Conservation (phyloP, 805 yeast genomes). For the Cyberlindnera amylophila region DNA sequence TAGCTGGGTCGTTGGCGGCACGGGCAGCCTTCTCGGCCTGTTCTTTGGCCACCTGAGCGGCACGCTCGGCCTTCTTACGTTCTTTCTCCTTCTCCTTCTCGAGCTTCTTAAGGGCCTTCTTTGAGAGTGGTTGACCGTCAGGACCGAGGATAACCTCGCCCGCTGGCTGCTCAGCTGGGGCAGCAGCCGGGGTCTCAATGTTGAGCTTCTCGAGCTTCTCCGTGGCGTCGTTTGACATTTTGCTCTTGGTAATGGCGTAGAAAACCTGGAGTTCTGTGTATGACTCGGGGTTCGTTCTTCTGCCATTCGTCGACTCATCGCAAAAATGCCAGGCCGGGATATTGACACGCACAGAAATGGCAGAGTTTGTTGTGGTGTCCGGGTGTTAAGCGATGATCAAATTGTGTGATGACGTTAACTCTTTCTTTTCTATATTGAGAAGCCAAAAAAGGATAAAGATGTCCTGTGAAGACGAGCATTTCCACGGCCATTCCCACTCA, state of each 20-base stretch:
- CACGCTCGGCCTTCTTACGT: conserved; percentile 88
- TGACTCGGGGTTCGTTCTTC: too few species aligned
- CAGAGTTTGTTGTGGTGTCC: conserved; percentile 1
- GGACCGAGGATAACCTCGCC: conserved; percentile 43
- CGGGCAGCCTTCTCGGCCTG: conserved; percentile 61
- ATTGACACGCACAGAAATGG: conserved; percentile 3
- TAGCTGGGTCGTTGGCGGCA: conserved; percentile 82
- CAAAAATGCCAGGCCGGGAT: not conserved
- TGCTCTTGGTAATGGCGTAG: too few species aligned
- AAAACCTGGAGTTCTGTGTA: not conserved
- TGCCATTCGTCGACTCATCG: conserved; percentile 5
- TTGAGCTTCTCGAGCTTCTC: conserved; percentile 6
- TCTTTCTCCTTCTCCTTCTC: conserved; percentile 92
- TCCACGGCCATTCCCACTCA: conserved; percentile 19
- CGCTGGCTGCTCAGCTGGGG: conserved; percentile 48
- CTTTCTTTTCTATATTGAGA: too few species aligned
- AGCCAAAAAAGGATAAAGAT: too few species aligned
- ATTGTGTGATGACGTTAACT: too few species aligned
- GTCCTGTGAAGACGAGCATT: conserved; percentile 34
- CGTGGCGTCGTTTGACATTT: too few species aligned
- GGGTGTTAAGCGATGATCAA: too few species aligned
- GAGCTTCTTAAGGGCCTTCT: conserved; percentile 92
- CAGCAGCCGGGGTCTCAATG: conserved; percentile 27
- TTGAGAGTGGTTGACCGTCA: conserved; percentile 81
- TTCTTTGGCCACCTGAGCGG: conserved; percentile 83